A percentile compares a stretch with the other conserved stretches of the same genome.
phyloP scores from a whole-genome alignment of 805 yeast genomes.

The Pichia kluyveri region DNA sequence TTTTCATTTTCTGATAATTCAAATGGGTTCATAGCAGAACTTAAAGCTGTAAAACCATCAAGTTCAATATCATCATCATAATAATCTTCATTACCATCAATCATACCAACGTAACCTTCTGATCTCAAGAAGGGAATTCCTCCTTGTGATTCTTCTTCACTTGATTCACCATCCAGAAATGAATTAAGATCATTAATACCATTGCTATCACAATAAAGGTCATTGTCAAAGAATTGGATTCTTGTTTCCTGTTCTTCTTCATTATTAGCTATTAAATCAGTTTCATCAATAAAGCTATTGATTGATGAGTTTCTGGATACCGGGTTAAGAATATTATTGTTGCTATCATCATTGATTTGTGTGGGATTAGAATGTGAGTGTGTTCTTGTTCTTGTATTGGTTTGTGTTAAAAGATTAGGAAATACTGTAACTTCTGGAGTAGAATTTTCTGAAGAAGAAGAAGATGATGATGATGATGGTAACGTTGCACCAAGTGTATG shows the following conservation, averaged over 20 bases:
- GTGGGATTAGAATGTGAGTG: no score
- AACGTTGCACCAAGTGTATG: neutral
- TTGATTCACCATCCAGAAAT: neutral
- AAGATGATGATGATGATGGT: neutral
- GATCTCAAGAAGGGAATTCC: neutral
- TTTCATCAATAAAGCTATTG: neutral
- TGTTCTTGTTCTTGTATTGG: no score
- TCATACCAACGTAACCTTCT: no score
- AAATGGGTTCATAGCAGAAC: no score
- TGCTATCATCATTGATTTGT: neutral
- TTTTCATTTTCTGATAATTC: no score
- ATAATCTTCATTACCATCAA: neutral
- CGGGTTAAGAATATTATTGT: neutral
- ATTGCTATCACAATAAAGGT: neutral
- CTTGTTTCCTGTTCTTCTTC: neutral
- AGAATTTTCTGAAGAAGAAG: neutral
- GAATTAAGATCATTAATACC: neutral
- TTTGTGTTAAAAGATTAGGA: no score
- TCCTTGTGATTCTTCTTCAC: neutral
- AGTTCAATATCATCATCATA: neutral
- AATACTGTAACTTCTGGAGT: neutral
- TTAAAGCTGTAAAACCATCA: constrained; percentile 1
- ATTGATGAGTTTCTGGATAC: no score
- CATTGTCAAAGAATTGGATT: neutral
- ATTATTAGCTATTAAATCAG: neutral